Conservation (phyloP, 306 rosid genomes). For the Citrullus colocynthis region DNA sequence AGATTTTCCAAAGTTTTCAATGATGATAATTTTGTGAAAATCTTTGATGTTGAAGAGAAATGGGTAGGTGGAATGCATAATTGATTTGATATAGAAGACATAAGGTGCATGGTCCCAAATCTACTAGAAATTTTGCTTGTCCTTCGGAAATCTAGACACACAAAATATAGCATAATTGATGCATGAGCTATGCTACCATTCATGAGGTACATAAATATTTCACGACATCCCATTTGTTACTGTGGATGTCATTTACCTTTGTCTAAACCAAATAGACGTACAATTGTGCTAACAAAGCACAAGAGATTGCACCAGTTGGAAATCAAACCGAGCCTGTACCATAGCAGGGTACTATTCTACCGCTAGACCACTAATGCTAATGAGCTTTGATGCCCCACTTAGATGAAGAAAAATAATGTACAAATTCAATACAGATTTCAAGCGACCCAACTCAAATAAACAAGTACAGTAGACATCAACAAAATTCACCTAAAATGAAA, state of each 20-base stretch:
- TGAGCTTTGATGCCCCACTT: no score
- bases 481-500: no score
- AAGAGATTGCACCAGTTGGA: no score
- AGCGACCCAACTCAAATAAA: no score
- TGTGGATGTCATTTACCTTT: not conserved
- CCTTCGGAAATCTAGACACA: not conserved
- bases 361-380: no score
- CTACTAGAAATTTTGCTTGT: not conserved
- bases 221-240: not conserved
- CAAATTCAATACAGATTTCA: no score
- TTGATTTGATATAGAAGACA: not conserved
- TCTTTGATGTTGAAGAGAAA: not conserved
- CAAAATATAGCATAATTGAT: not conserved
- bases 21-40: not conserved
- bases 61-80: conserved; percentile 1
- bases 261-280: not conserved
- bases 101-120: not conserved
- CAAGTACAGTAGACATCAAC: no score
- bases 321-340: no score
- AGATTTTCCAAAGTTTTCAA: not conserved
- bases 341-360: no score
- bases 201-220: not conserved
- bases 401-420: no score
- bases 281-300: no score
- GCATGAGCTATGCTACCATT: not conserved